Evolutionary conservation across 345 rosid genomes (phyloP).

Genomic region (Citrus hindsii): DNA sequence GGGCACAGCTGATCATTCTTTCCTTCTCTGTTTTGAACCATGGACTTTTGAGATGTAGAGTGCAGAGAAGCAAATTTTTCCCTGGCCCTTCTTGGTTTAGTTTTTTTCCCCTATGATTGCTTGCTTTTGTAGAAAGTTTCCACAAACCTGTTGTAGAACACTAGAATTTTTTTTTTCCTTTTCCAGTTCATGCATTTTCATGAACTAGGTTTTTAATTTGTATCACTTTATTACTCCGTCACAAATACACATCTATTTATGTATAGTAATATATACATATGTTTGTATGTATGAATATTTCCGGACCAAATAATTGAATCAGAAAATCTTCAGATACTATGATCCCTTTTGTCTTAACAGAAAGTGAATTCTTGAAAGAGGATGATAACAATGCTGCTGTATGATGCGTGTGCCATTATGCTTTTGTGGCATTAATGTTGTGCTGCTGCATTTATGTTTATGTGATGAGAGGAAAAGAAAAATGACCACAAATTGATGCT

Average conservation of each 20-base stretch:
- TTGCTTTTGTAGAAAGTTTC: not conserved
- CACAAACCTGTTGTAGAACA: too few relatives aligned
- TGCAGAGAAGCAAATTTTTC: not conserved
- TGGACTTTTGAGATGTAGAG: not conserved
- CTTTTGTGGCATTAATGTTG: not conserved
- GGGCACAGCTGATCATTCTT: not conserved
- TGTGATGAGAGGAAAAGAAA: not conserved
- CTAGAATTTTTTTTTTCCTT: not conserved
- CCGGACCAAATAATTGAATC: not conserved
- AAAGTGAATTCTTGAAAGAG: constrained; percentile 17
- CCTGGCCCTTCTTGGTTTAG: not conserved
- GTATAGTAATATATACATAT: not conserved
- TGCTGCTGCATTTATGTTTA: not conserved
- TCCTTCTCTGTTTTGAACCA: not conserved
- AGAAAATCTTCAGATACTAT: not conserved
- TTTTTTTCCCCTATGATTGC: not conserved
- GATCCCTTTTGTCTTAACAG: not conserved
- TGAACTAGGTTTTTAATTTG: not conserved
- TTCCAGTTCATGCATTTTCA: not conserved
- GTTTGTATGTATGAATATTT: not conserved
- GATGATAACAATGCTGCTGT: not conserved
- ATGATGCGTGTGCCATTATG: constrained; percentile 1
- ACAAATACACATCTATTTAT: not conserved
- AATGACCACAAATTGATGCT: not conserved
- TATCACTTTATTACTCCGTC: not conserved